A percentile compares a stretch with the other conserved stretches of the same genome.
phyloP scores from a whole-genome alignment of 164 flowering plant species.

The Umbilicus rupestris region DNA sequence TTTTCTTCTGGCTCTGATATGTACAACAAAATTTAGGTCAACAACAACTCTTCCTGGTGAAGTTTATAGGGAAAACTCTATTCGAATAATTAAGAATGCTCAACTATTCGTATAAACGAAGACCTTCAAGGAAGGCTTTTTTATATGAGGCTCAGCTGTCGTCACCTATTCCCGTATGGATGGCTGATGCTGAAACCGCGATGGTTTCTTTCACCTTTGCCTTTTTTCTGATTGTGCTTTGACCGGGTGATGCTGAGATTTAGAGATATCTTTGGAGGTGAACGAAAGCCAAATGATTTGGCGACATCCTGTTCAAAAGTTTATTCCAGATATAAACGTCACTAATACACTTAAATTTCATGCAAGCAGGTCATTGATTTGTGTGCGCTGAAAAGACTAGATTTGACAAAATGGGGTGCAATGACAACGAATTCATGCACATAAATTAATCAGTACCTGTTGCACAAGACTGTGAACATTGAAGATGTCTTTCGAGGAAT shows the following conservation, averaged over 20 bases:
- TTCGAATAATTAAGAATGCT: too few species aligned
- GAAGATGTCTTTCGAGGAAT: slow-evolving; percentile 88
- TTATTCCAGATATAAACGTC: not conserved
- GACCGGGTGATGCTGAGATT: not conserved
- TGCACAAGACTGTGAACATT: slow-evolving; percentile 83
- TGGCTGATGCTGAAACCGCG: not conserved
- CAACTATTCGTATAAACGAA: too few species aligned
- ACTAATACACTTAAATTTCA: not conserved
- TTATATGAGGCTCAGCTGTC: not conserved
- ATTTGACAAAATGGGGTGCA: not conserved
- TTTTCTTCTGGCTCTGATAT: too few species aligned
- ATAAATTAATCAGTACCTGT: slow-evolving; percentile 35
- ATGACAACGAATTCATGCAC: not conserved
- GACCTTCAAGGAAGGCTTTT: too few species aligned
- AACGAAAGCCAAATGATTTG: slow-evolving; percentile 2
- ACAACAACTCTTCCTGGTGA: too few species aligned
- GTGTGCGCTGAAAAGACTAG: not conserved
- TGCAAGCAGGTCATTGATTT: not conserved
- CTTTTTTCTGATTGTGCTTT: not conserved
- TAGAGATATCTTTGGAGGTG: slow-evolving; percentile 6
- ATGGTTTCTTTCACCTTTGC: not conserved
- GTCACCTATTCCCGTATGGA: not conserved
- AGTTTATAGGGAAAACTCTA: too few species aligned
- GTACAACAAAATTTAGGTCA: too few species aligned
- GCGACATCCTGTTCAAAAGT: not conserved